Evolutionary conservation across 768 basidiomycete species (phyloP), one percentile per base, ranked within the genome.

Genomic region (Leccinum fibrillosum): DNA sequence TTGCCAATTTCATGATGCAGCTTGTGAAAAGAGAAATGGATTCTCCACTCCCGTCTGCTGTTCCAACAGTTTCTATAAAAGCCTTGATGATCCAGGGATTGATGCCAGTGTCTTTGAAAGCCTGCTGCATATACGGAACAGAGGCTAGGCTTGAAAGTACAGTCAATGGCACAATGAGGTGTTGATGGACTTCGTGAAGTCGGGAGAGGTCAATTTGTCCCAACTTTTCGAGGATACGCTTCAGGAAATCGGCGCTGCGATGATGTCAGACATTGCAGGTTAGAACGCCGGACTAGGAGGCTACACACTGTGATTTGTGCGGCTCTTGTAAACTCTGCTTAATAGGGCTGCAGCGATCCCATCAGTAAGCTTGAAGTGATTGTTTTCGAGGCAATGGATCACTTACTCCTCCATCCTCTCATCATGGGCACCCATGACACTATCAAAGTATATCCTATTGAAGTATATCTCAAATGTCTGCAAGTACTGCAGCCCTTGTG

Each of bases 391-490:
- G 5, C 5, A 13, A 23, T 32, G 39, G 3, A 49, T 19, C n/a
- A 25, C 26, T 28, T 12, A 30, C 26, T 50, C 13, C 3, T 50
- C 25, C 6, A 25, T 50, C 19, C 15, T 15, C 28, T 25, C 49
- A 28, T 13, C 17, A 11, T 28, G 25, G n/a, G 48, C 26, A 2
- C 37, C 30, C 12, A 57, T 42, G n/a, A 55, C 54, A 37, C 19
- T 30, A 30, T 30, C 30, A 30, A 10, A 30, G 30, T 30, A 30
- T 30, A 30, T 30, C 30, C 30, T 55, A 26, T 55, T 35, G 13
- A 57, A 44, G 32, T 52, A 57, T 25, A 52, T 45, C 34, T 57
- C 56, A n/a, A 57, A 57, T 4, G 56, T 57, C n/a, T n/a, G 39
- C 9, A 39, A 57, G 25, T 52, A 57, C 26, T 57, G 50, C 5